Evolutionary conservation across 768 basidiomycete species (phyloP).

Genomic region (Boletus subcaerulescens): DNA sequence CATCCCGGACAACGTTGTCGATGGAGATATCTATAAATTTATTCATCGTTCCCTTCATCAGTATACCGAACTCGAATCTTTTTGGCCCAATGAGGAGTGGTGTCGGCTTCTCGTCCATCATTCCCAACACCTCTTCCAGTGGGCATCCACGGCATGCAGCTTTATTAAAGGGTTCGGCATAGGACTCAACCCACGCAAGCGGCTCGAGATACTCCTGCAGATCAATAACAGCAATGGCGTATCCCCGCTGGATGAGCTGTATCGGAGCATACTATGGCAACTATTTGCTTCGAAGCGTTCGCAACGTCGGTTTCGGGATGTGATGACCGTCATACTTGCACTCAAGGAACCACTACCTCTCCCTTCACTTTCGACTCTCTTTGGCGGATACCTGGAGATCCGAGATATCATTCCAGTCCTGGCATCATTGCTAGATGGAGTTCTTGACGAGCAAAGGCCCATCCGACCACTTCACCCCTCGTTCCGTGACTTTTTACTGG

Average conservation of each 20-base stretch:
- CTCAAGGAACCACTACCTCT: neutral
- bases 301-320: neutral
- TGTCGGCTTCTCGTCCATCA: neutral
- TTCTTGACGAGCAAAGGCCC: neutral
- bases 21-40: slow-evolving; percentile 1
- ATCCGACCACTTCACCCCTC: neutral
- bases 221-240: neutral
- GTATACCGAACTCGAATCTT: neutral
- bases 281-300: neutral
- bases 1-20: neutral
- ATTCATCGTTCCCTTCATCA: neutral
- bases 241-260: neutral
- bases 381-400: neutral
- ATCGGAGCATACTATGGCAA: neutral
- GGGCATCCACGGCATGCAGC: neutral
- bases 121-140: neutral
- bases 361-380: neutral
- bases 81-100: slow-evolving; percentile 2
- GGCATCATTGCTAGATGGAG: neutral
- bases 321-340: neutral
- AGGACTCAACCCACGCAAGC: neutral
- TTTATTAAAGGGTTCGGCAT: neutral
- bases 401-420: neutral
- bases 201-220: neutral
- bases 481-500: neutral